These are phyloP conservation scores for Ettlia oleoabundans DNA, from an alignment of 139 green algal genomes.

Conservation along the genomic window DNA sequence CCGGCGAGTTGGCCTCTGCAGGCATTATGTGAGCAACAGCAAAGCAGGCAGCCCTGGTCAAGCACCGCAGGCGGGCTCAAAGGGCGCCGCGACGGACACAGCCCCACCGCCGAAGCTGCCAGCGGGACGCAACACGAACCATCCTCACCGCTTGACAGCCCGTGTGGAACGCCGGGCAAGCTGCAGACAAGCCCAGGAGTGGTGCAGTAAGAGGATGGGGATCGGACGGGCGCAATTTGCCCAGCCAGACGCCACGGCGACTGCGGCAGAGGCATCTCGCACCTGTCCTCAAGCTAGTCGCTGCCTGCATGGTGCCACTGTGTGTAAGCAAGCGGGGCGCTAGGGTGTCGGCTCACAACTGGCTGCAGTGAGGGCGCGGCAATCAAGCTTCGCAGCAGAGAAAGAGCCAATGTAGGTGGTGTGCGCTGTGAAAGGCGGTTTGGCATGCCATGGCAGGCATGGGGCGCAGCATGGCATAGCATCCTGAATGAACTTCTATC, in stretches of 20 bases:
- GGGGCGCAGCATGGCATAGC: too few species aligned
- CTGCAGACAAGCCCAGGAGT: background rate
- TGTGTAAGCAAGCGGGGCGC: too few species aligned
- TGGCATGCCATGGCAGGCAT: too few species aligned
- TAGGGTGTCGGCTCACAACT: too few species aligned
- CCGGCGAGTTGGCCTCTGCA: constrained; percentile 10
- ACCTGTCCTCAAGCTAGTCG: background rate
- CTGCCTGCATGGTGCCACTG: background rate
- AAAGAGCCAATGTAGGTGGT: too few species aligned
- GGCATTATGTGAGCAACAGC: background rate
- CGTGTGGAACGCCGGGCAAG: background rate
- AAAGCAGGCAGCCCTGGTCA: too few species aligned
- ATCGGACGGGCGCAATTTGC: background rate
- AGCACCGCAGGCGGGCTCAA: background rate
- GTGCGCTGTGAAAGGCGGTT: too few species aligned
- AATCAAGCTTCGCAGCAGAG: background rate
- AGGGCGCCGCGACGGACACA: background rate
- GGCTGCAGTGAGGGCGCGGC: too few species aligned
- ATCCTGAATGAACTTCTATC: too few species aligned
- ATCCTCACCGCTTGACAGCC: background rate
- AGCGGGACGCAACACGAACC: too few species aligned
- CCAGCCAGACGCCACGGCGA: background rate
- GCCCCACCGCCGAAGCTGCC: too few species aligned
- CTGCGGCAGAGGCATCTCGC: too few species aligned
- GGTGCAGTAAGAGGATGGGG: background rate